Evolutionary conservation across 371 early-diverging fungal genomes (phyloP), one percentile per base, ranked within the genome.

Genomic region (Lichtheimia ornata): DNA sequence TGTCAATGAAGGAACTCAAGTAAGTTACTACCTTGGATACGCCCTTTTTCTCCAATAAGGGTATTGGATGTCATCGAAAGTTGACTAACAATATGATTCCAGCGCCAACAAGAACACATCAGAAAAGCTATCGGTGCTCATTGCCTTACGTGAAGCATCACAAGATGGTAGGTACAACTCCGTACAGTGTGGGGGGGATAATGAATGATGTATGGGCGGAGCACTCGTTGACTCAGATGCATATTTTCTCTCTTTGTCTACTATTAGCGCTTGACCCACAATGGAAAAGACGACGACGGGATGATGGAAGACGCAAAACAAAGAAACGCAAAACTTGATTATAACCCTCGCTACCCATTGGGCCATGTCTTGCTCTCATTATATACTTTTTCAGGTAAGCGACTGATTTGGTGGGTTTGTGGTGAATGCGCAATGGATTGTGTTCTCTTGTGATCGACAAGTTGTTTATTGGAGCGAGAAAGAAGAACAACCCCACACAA

Each of bases 1-100:
- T 47, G 22, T 47, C 47, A 22, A 47, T 47, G 47, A 47, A 47
- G 47, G 47, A 47, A 47, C 47, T 47, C 47, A n/a, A 47, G 47
- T 22, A 47, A 17, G 47, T 7, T 18, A 18, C 22, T 11, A 18
- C 22, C 47, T 17, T n/a, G 9, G 2, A 47, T 11, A n/a, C 13
- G 2, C 28, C 28, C 28, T 28, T 35, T 11, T 35, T 35, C 11
- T 35, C 11, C 35, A 35, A 35, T 35, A 11, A 35, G 11, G 9
- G 9, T 11, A 35, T 35, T 35, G 11, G 35, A 28, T 5, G 0
- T 28, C 9, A 35, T 35, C 0, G 0, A 5, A 35, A 35, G 35
- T 35, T 9, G 11, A 11, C 35, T 35, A 0, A 35, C 9, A 0
- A 9, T 35, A 35, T 11, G 1, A 9, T 35, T 9, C 2, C 35